These are phyloP conservation scores for Sphagnum tenellum DNA, from an alignment of 225 moss, liverwort and hornwort genomes.

Conservation along the genomic window DNA sequence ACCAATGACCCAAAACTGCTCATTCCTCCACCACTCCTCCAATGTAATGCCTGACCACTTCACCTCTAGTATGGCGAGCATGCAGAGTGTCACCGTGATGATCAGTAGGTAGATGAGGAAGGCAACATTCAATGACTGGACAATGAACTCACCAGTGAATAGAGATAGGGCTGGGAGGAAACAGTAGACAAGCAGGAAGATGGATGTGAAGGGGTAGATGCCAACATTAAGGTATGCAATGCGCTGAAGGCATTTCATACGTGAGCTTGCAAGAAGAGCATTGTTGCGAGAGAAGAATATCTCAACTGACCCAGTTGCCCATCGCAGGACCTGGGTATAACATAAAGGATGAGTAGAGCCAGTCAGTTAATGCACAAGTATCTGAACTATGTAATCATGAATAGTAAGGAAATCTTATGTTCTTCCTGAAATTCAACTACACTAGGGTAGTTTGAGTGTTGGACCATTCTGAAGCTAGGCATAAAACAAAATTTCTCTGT, in stretches of 20 bases:
- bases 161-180: conserved; percentile 86
- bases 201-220: conserved; percentile 89
- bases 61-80: conserved; percentile 78
- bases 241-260: conserved; percentile 77
- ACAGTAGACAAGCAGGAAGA: conserved; percentile 87
- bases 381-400: neutral
- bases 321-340: conserved; percentile 60
- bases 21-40: conserved; percentile 96
- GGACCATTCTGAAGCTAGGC: too few relatives aligned
- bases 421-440: too few relatives aligned
- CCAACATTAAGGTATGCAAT: conserved; percentile 90
- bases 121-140: conserved; percentile 51
- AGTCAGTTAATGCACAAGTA: neutral
- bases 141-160: conserved; percentile 73
- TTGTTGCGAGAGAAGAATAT: conserved; percentile 95
- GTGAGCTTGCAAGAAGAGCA: conserved; percentile 69
- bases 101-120: conserved; percentile 75
- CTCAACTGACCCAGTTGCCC: conserved; percentile 95
- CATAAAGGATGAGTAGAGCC: neutral
- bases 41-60: conserved; percentile 76
- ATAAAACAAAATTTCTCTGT: too few relatives aligned
- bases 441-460: too few relatives aligned
- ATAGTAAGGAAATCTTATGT: neutral
- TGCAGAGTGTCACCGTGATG: conserved; percentile 70
- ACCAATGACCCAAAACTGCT: conserved; percentile 96